Conservation (phyloP, 2,329 filamentous ascomycete species). For the Phialocephala sp. region DNA sequence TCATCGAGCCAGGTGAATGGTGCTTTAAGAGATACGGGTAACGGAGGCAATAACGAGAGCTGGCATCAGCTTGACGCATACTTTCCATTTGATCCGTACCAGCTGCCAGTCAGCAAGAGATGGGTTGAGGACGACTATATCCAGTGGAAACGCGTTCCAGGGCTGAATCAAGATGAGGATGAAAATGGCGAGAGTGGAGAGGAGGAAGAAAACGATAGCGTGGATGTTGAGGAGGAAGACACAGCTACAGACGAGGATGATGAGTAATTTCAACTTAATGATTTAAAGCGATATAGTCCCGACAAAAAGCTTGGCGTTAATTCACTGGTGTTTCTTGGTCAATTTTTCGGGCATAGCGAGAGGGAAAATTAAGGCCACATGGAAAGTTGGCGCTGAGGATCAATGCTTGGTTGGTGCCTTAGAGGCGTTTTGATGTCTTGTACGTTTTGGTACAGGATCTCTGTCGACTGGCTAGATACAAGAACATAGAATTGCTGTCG, state of each 20-base stretch:
- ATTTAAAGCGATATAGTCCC: neutral
- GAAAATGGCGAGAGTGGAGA: slow-evolving; percentile 48
- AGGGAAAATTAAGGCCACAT: slow-evolving; percentile 14
- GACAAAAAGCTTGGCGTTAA: slow-evolving; percentile 6
- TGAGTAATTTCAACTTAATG: slow-evolving; percentile 19
- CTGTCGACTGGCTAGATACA: neutral
- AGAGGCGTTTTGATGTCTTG: slow-evolving; percentile 25
- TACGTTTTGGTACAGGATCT: slow-evolving; percentile 21
- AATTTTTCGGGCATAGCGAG: slow-evolving; percentile 19
- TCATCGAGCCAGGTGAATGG: slow-evolving; percentile 57
- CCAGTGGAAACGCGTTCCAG: slow-evolving; percentile 77
- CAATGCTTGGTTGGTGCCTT: slow-evolving; percentile 26
- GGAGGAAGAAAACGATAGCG: slow-evolving; percentile 30
- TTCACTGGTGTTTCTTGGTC: slow-evolving; percentile 10
- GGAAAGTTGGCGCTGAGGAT: slow-evolving; percentile 24
- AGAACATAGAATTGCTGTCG: neutral
- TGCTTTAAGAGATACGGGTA: slow-evolving; percentile 55
- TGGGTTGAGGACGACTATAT: slow-evolving; percentile 90
- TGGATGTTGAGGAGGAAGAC: slow-evolving; percentile 23
- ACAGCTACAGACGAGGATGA: slow-evolving; percentile 37
- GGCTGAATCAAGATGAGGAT: slow-evolving; percentile 63
- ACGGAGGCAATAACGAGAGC: slow-evolving; percentile 68
- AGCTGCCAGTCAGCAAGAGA: slow-evolving; percentile 81
- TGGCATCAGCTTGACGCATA: slow-evolving; percentile 89
- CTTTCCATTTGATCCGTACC: slow-evolving; percentile 97